Evolutionary conservation across 371 early-diverging fungal species (phyloP), one percentile per base, ranked within the genome.

Genomic region (Mortierella sp.): DNA sequence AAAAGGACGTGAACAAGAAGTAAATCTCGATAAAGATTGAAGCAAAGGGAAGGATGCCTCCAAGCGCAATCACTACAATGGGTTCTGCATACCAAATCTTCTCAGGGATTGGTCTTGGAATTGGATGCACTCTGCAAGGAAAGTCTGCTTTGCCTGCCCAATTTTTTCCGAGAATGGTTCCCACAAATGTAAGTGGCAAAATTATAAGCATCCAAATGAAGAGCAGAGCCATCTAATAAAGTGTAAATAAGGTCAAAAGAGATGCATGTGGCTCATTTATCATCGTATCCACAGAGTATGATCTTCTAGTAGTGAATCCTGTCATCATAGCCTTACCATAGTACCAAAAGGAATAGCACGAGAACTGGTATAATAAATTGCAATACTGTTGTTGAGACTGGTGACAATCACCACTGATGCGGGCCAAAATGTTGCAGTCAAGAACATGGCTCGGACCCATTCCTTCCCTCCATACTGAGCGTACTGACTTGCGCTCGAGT

Each of bases 1-100:
- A 96, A 74, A 96, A 94, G 1, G 94, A 93, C 26, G 94, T 89
- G 79, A 94, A 94, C 66, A 96, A 84, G 71, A 93, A 96, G 73
- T 94, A 95, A 64, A 95, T 89, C 86, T 96, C 96, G 75, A 96
- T 93, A 76, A 95, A 96, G 63, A 95, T 92, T 0, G 93, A 89
- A 0, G 86, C 93, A 80, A 96, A 96, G 0, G 95, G 96, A n/a
- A 96, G 82, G 22, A 96, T 73, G 35, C 95, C 95, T 17, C 91
- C 91, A n/a, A 89, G 45, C 0, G 86, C 82, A 51, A 89, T 89
- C 66, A 94, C 85, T 3, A 89, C 83, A 61, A 85, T 63, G 0
- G 93, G 93, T 51, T 93, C 91, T 6, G 83, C 83, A 29, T 91
- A 93, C 92, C 93, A 94, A 10, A 85, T 70, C 64, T 91, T 91